phyloP scores from a whole-genome alignment of 768 basidiomycete genomes.

The Amanita molliuscula region DNA sequence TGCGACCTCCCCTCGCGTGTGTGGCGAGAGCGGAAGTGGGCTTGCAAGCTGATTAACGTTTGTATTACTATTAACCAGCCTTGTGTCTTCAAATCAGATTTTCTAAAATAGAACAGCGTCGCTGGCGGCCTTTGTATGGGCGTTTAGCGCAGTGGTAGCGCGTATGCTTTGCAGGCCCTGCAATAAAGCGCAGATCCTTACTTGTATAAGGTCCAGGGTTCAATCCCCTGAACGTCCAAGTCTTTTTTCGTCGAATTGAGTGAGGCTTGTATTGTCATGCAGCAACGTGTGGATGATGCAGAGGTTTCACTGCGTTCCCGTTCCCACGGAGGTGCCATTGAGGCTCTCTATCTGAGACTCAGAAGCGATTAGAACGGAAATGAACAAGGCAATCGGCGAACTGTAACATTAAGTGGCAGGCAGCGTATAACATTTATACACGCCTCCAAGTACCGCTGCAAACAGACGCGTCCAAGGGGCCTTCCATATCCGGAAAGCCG shows the following conservation, averaged over 20 bases:
- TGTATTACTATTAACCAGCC: too few species aligned
- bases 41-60: too few species aligned
- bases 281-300: too few species aligned
- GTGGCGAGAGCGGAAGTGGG: conserved; percentile 26
- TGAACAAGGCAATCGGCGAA: conserved; percentile 58
- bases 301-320: too few species aligned
- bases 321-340: too few species aligned
- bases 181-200: conserved; percentile 7
- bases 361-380: conserved; percentile 53
- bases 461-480: not conserved
- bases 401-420: conserved; percentile 37
- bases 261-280: too few species aligned
- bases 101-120: too few species aligned
- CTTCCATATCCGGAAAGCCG: not conserved
- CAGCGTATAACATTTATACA: conserved; percentile 62
- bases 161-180: conserved; percentile 28
- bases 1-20: conserved; percentile 3
- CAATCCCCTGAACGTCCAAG: conserved; percentile 30
- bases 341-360: conserved; percentile 16
- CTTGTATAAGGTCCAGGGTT: conserved; percentile 33
- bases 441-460: conserved; percentile 57
- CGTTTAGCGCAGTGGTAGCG: conserved; percentile 28
- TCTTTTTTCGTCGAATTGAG: too few species aligned
- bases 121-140: conserved; percentile 5
- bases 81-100: too few species aligned